phyloP scores from a whole-genome alignment of 2,329 filamentous ascomycete species.

The Raffaelea arxii region DNA sequence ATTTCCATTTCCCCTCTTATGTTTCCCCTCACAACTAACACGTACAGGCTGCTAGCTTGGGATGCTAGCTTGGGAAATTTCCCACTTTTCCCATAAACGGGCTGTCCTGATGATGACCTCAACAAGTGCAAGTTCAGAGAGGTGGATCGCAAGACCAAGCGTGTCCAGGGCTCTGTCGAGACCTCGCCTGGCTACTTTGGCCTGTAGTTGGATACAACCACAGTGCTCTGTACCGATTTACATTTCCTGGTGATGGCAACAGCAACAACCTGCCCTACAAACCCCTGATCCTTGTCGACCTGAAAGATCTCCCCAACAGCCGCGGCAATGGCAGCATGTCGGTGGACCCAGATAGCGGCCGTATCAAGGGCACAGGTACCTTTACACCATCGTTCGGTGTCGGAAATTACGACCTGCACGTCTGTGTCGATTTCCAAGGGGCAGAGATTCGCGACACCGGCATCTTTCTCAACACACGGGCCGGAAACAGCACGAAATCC shows the following conservation, averaged over 20 bases:
- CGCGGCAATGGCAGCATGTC: conserved; percentile 36
- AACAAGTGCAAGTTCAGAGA: conserved; percentile 46
- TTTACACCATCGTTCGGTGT: conserved; percentile 54
- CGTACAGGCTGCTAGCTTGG: conserved; percentile 25
- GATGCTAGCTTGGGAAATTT: conserved; percentile 29
- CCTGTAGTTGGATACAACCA: conserved; percentile 50
- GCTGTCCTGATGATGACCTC: conserved; percentile 25
- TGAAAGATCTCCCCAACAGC: conserved; percentile 49
- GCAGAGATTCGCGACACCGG: conserved; percentile 26
- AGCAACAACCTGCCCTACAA: conserved; percentile 13
- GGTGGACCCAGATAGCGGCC: conserved; percentile 38
- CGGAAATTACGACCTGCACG: conserved; percentile 46
- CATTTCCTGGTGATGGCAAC: conserved; percentile 31
- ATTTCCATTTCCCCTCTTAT: too few relatives aligned
- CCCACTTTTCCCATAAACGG: conserved; percentile 31
- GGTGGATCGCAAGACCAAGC: conserved; percentile 30
- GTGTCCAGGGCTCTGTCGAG: conserved; percentile 31
- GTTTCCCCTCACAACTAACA: too few relatives aligned
- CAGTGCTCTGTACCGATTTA: conserved; percentile 52
- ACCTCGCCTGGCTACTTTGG: conserved; percentile 48
- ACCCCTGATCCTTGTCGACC: conserved; percentile 48
- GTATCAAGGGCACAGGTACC: conserved; percentile 46
- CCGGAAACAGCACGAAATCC: conserved; percentile 26
- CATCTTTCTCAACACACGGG: conserved; percentile 30
- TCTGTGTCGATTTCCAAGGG: conserved; percentile 49